Base-by-base conservation (phyloP, 768 basidiomycete species). In the Pisolithus sp. region DNA sequence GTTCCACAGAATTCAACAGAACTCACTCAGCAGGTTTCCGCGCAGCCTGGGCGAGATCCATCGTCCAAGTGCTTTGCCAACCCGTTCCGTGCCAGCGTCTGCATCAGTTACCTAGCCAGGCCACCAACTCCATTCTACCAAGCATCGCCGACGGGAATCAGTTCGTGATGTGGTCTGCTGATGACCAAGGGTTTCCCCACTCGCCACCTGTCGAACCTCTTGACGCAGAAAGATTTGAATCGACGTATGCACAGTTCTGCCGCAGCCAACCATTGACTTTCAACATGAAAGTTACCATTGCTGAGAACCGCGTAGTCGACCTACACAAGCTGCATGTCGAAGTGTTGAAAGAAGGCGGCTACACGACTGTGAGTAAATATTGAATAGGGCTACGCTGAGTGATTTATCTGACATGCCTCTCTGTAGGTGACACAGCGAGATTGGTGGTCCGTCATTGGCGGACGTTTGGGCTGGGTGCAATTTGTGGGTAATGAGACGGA, bases 381-480 rank as follows among this genome's bases (percentile, higher is more conserved):
- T 28, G 21, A 18, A 28, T 50, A 40, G 28, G n/a, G n/a, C n/a
- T n/a, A 45, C 15, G 26, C 13, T 50, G 53, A 37, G 46, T 15
- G 18, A 21, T 37, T 43, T 30, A 21, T 46, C 20, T 60, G 7
- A 60, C 58, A 4, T 48, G 40, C 41, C 42, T 26, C 20, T 37
- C 39, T 55, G n/a, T 49, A 85, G 83, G 77, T 84, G 12, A 70
- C 70, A 23, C 67, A 69, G 51, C 75, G 76, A 44, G 84, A 86
- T 31, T 54, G 73, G 52, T 89, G 86, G 87, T 59, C 76, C 15
- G 69, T 83, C 42, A 78, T 89, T 51, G 87, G 78, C 17, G 86
- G 77, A n/a, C 76, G 75, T 23, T 72, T 89, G 66, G 82, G 80
- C 17, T 80, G 83, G 58, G 74, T 82, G 3, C 75, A 82, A 49